A percentile compares a stretch with the other conserved stretches of the same genome.
These are phyloP conservation scores for Aspergillus flavus DNA, from an alignment of 2,329 filamentous ascomycete genomes.

Conservation along the genomic window DNA sequence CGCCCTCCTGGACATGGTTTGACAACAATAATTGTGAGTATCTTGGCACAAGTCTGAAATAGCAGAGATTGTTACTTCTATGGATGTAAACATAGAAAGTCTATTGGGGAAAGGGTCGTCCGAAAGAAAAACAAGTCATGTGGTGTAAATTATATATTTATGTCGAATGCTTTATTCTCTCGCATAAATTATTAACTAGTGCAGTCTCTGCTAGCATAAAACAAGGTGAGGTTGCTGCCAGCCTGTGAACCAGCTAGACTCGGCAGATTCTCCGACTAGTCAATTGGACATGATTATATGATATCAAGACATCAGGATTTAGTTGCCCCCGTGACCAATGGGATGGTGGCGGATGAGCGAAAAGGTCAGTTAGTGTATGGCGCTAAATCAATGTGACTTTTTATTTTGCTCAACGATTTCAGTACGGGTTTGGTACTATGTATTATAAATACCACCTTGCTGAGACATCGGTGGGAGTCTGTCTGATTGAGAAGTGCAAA, in stretches of 20 bases:
- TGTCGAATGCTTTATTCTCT: neutral
- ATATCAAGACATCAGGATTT: slow-evolving; percentile 1
- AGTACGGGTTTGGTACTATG: neutral
- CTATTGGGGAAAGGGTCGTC: neutral
- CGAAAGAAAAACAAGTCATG: too few relatives aligned
- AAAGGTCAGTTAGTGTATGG: neutral
- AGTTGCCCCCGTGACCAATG: neutral
- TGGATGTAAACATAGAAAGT: neutral
- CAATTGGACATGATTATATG: too few relatives aligned
- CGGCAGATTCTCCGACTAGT: neutral
- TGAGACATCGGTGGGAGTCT: neutral
- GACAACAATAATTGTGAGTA: neutral
- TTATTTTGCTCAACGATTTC: neutral
- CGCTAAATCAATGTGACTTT: neutral
- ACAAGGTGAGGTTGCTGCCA: neutral
- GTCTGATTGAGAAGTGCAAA: neutral
- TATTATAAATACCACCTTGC: neutral
- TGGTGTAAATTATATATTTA: neutral
- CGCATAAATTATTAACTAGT: neutral
- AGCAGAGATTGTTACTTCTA: neutral
- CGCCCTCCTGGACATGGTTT: neutral
- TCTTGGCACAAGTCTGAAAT: neutral
- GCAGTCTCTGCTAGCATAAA: neutral
- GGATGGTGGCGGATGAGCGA: neutral
- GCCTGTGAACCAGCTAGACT: neutral